Evolutionary conservation across 306 rosid genomes (phyloP).

Genomic region (Dryas octopetala): DNA sequence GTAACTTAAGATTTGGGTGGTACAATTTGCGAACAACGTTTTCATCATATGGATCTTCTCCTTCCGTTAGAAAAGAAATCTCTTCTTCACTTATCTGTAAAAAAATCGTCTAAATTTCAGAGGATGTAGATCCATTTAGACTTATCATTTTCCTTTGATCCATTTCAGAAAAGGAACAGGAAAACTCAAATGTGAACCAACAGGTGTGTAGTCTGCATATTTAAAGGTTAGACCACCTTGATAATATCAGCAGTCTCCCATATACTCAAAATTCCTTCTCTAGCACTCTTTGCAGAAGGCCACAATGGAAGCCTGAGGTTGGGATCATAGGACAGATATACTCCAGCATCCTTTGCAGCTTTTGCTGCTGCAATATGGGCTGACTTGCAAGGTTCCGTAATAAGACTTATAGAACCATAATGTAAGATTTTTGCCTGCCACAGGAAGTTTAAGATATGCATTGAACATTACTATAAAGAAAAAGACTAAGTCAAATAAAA

Average conservation of each 20-base stretch:
- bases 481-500: conserved; percentile 1
- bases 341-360: conserved; percentile 93
- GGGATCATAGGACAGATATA: conserved; percentile 82
- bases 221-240: conserved; percentile 49
- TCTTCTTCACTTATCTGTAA: conserved; percentile 89
- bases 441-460: neutral
- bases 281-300: conserved; percentile 87
- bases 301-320: conserved; percentile 96
- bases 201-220: conserved; percentile 18
- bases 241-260: conserved; percentile 93
- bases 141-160: conserved; percentile 6
- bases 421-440: conserved; percentile 90
- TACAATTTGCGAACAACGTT: conserved; percentile 72
- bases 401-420: conserved; percentile 93
- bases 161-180: conserved; percentile 18
- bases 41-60: conserved; percentile 87
- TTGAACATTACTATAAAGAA: neutral
- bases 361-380: conserved; percentile 90
- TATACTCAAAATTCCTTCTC: conserved; percentile 91
- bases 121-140: neutral
- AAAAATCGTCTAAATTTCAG: conserved; percentile 24
- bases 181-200: conserved; percentile 19
- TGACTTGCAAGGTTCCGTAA: conserved; percentile 94
- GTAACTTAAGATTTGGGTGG: conserved; percentile 83
- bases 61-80: conserved; percentile 74